Evolutionary conservation across 2,329 filamentous ascomycete species (phyloP).

Genomic region (Cladosporium oxysporum): DNA sequence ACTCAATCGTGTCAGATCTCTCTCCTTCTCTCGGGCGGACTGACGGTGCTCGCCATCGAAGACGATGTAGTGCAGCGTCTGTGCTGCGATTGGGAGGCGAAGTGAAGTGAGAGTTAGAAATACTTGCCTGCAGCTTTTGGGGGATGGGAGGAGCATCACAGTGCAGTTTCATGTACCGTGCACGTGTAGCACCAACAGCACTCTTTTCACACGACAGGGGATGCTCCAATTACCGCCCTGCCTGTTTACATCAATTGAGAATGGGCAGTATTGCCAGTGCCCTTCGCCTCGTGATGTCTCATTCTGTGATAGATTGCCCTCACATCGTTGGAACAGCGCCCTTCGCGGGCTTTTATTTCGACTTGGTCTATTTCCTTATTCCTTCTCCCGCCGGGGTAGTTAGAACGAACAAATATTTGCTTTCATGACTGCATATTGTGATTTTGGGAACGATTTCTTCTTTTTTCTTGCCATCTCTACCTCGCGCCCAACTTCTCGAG

Average conservation of each 20-base stretch:
- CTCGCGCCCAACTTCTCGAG: conserved; percentile 92
- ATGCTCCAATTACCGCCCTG: neutral
- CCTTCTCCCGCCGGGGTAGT: neutral
- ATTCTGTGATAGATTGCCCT: neutral
- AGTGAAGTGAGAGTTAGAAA: neutral
- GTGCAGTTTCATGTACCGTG: neutral
- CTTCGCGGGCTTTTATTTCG: neutral
- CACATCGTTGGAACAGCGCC: neutral
- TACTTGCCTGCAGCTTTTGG: neutral
- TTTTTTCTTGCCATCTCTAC: neutral
- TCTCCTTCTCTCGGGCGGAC: too few species aligned
- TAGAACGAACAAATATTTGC: neutral
- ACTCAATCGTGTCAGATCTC: too few species aligned
- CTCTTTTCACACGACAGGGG: neutral
- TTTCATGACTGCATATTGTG: conserved; percentile 14
- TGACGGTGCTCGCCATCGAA: neutral
- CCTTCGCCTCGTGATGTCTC: neutral
- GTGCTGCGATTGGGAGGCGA: too few species aligned
- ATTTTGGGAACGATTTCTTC: neutral
- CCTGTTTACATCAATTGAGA: neutral
- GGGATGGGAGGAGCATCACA: neutral
- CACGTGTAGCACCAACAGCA: neutral
- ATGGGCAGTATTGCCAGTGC: neutral
- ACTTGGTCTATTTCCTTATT: neutral
- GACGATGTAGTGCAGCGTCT: neutral